Base-by-base conservation (phyloP, 768 basidiomycete genomes). In the Mycena alexandri region DNA sequence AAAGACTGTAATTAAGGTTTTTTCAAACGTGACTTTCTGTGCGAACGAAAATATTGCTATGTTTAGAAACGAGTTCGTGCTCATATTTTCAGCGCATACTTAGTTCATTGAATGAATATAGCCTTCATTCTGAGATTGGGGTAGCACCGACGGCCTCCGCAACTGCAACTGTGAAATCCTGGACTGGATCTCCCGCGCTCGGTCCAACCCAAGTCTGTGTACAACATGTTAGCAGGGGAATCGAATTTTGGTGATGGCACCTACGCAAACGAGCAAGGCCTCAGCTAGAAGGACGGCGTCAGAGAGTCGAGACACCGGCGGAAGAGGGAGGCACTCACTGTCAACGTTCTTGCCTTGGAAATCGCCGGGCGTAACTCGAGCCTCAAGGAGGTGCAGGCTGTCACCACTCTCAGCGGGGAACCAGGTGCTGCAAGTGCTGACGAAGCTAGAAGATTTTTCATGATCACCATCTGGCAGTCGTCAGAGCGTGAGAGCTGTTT, bases 141-240 rank as follows among this genome's bases (percentile, higher is more conserved):
- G 60, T 61, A 42, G 60, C 60, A 61, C 60, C 60, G 25, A 61
- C 22, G 36, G 60, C 60, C 60, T 61, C 60, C 16, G 60, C 60
- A 52, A 61, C 60, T 41, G 34, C 60, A 42, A n/a, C 50, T 43
- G 60, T 61, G 50, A 51, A 61, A 59, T 59, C 58, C 44, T 59
- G 60, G 41, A 52, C 47, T 25, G 47, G 60, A 61, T 61, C 48
- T 61, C 60, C 50, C 50, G 13, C 60, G 50, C 19, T 52, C 50
- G 60, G 47, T 19, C 50, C 60, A 17, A 52, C 50, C 60, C 60
- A 61, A 51, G 60, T 52, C 60, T 61, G 59, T 61, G 50, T 61
- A 24, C 14, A 52, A 42, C 47, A 52, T 41, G 38, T 61, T 33
- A 42, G 34, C 58, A 59, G 46, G 33, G 60, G 50, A 51, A 60